A percentile compares a stretch with the other conserved stretches of the same genome.
phyloP scores from a whole-genome alignment of 2,329 filamentous ascomycete genomes.

The Knoxdaviesia capensis region DNA sequence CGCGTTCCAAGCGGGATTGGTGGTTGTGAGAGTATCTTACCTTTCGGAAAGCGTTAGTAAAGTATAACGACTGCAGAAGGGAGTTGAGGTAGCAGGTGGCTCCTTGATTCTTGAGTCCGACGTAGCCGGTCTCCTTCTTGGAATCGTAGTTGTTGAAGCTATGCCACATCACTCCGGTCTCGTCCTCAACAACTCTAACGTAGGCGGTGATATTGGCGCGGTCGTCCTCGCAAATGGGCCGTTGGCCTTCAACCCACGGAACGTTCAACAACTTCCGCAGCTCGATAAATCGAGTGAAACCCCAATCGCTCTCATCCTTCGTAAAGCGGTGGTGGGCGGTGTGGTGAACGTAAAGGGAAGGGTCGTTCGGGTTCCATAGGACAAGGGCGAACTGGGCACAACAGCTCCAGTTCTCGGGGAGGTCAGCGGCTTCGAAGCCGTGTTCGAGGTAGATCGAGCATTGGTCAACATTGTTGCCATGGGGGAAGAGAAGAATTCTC shows the following conservation, averaged over 20 bases:
- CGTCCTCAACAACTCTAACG: conserved; percentile 64
- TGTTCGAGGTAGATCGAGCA: conserved; percentile 95
- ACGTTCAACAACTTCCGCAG: conserved; percentile 66
- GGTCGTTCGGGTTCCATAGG: conserved; percentile 84
- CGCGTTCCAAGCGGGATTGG: neutral
- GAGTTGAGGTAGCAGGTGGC: conserved; percentile 83
- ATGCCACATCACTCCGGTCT: conserved; percentile 78
- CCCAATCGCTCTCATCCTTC: conserved; percentile 92
- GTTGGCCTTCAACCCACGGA: conserved; percentile 47
- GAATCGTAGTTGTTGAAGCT: conserved; percentile 92
- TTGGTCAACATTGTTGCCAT: conserved; percentile 83
- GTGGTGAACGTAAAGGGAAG: conserved; percentile 64
- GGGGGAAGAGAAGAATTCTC: conserved; percentile 90
- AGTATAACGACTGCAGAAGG: conserved; percentile 65
- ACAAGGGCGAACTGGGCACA: conserved; percentile 93
- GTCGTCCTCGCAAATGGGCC: conserved; percentile 62
- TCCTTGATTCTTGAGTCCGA: conserved; percentile 90
- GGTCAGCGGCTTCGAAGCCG: conserved; percentile 53
- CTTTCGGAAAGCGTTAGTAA: conserved; percentile 86
- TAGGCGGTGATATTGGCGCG: conserved; percentile 65
- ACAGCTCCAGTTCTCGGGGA: conserved; percentile 87
- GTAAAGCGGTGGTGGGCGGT: conserved; percentile 90
- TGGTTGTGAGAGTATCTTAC: conserved; percentile 16
- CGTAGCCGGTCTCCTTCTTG: conserved; percentile 97
- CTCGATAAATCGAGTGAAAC: conserved; percentile 92